Base-by-base conservation (phyloP, 2,329 filamentous ascomycete genomes). In the Coniochaeta prunicola region DNA sequence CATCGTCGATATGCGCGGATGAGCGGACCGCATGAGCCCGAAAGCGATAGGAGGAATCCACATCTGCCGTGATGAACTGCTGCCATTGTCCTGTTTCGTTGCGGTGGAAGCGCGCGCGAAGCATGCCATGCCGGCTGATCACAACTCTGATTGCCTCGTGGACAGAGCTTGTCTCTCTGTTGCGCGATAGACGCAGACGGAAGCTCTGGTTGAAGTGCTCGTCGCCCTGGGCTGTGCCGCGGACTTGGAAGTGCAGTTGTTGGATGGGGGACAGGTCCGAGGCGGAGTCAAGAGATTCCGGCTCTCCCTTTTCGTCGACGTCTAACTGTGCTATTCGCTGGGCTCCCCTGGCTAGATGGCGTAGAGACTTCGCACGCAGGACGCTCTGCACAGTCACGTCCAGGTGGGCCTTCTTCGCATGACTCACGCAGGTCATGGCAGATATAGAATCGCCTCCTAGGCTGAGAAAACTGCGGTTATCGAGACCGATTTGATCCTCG, bases 181-280 rank as follows among this genome's bases (percentile, higher is more conserved):
- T 61, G 17, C 64, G 67, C 6, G 69, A 65, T 8, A 78, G 53
- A 1, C 68, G 67, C 5, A 80, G 62, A 0, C 73, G 69, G 45
- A 76, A 76, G 10, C 73, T 78, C 59, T 80, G 77, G 58, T 79
- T 78, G 66, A 77, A 77, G 45, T 65, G 63, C 26, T 73, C 73
- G 19, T 74, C 66, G 3, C 70, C 71, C 1, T 72, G 64, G 0
- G 63, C 61, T 7, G 58, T 53, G 5, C 58, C 61, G 21, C 72
- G 62, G 59, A 75, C 45, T 56, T 71, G 59, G 59, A 79, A 76
- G 59, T 76, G 77, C 36, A 78, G 66, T 19, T 70, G 66, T 58
- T 80, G 78, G 24, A 79, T 74, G 0, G 78, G 78, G 0, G 76
- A 76, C 1, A 80, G 63, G 0, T 66, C 64, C 57, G 78, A 80